Base-by-base conservation (phyloP, 208 protist species). In the Leishmania amazonensis region DNA sequence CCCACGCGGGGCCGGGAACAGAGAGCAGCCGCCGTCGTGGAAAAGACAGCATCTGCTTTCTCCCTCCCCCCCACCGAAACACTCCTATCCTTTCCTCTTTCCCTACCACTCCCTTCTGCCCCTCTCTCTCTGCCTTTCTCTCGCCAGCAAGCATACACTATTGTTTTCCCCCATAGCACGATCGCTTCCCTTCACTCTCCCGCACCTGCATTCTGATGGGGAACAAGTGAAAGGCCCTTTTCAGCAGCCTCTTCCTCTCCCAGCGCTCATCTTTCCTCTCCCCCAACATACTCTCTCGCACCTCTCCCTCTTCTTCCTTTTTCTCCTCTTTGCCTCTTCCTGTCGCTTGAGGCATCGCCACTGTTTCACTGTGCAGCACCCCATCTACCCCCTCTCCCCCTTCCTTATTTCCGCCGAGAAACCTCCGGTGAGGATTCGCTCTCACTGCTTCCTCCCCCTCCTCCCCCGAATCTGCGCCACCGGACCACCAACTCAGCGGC, bases 401-500 rank as follows among this genome's bases (percentile, higher is more conserved):
- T 62, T 35, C 17, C 73, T 51, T 35, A 49, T 31, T 49, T 73
- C 15, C 62, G 11, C 62, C 21, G 62, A 8, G 31, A 35, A 42
- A 40, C 31, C n/a, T 40, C 31, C 62, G 15, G 31, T 13, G 3
- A 21, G 42, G 21, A 68, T 0, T 21, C 7, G 28, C 9, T 15
- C 67, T 35, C 70, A n/a, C 70, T 53, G 42, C 70, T 35, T 53
- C 45, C 70, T 35, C 40, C 21, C 11, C 21, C 31, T 19, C 40
- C 64, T 40, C 42, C 40, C 40, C 40, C 4, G 21, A n/a, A 19
- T 47, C 54, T 75, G 68, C 45, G 11, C 21, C 15, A 68, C 47
- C 19, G n/a, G 47, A 58, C 35, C 51, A 28, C 47, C 11, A 76
- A 76, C 72, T 76, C 72, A 76, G 51, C 47, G 72, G 3, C 53